Evolutionary conservation across 805 yeast genomes (phyloP).

Genomic region (Candida suzukii): DNA sequence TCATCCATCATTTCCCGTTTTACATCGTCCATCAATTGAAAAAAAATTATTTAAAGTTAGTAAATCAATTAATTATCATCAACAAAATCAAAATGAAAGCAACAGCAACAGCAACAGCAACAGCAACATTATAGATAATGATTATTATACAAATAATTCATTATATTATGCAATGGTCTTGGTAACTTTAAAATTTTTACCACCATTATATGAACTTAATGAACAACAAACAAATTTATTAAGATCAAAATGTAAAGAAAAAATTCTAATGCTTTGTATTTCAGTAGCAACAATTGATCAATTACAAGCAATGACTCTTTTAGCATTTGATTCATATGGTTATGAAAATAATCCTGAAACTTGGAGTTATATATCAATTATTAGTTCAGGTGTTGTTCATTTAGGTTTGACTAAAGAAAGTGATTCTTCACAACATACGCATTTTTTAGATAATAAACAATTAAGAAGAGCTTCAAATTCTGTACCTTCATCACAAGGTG

Average conservation of each 20-base stretch:
- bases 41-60: not conserved
- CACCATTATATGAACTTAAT: not conserved
- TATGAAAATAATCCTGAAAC: conserved; percentile 16
- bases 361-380: conserved; percentile 14
- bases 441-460: conserved; percentile 3
- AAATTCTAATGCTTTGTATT: conserved; percentile 13
- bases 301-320: conserved; percentile 15
- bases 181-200: conserved; percentile 11
- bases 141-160: not conserved
- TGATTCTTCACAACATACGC: conserved; percentile 5
- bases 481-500: not conserved
- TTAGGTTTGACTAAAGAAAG: conserved; percentile 10
- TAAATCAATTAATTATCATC: not conserved
- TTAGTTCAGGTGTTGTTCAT: conserved; percentile 18
- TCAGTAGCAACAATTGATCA: conserved; percentile 16
- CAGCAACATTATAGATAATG: not conserved
- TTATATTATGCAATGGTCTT: conserved; percentile 11
- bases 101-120: not conserved
- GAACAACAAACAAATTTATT: conserved; percentile 3
- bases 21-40: conserved; percentile 3
- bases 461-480: conserved; percentile 5
- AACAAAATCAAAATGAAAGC: not conserved
- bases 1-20: conserved; percentile 6
- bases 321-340: conserved; percentile 18
- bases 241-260: conserved; percentile 11